Percentiles rank a stretch among this genome's conserved stretches.
Evolutionary conservation across 495 filamentous ascomycete genomes (phyloP).

Genomic region (Penicillium coffeae): DNA sequence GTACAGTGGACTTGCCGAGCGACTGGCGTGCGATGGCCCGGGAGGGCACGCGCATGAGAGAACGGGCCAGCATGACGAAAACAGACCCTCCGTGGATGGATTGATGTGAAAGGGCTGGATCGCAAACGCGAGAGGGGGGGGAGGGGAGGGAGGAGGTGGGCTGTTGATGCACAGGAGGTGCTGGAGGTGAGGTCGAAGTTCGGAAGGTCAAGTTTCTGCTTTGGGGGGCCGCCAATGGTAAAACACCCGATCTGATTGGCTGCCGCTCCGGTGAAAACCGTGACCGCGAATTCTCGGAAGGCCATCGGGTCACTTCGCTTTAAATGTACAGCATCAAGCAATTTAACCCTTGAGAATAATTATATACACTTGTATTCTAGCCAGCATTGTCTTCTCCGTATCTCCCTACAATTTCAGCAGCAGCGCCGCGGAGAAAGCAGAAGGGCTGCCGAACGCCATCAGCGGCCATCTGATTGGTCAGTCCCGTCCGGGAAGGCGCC

Average conservation of each 20-base stretch:
- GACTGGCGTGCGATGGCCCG: slow-evolving; percentile 60
- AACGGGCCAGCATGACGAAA: slow-evolving; percentile 77
- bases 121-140: slow-evolving; percentile 28
- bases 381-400: too few species aligned
- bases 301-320: background rate
- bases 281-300: slow-evolving; percentile 28
- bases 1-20: slow-evolving; percentile 50
- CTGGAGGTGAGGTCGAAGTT: slow-evolving; percentile 36
- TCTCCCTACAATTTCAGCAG: too few species aligned
- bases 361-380: background rate
- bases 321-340: background rate
- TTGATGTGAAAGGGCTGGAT: slow-evolving; percentile 31
- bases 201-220: slow-evolving; percentile 41
- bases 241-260: slow-evolving; percentile 43
- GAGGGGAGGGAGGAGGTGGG: slow-evolving; percentile 25
- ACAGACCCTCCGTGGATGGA: slow-evolving; percentile 39
- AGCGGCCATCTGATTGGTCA: slow-evolving; percentile 5
- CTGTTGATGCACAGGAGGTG: slow-evolving; percentile 30
- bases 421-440: too few species aligned
- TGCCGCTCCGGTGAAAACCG: slow-evolving; percentile 38
- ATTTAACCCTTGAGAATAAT: background rate
- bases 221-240: slow-evolving; percentile 35
- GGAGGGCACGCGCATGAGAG: slow-evolving; percentile 75
- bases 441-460: slow-evolving; percentile 5
- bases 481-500: background rate